Base-by-base conservation (phyloP, 208 protist species). In the Kentomonas sorsogonicus region DNA sequence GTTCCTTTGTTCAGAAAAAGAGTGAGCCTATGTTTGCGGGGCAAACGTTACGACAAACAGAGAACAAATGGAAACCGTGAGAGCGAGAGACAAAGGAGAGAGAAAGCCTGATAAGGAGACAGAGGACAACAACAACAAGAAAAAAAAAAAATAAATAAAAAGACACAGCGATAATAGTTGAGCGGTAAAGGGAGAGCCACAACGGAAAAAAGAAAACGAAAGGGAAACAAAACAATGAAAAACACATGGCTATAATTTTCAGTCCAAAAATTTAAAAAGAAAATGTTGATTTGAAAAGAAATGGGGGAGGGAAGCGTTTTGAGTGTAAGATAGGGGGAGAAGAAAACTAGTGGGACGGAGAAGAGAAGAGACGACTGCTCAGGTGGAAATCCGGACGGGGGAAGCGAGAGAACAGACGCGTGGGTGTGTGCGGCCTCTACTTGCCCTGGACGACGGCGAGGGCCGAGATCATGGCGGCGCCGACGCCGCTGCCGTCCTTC, bases 391-490 rank as follows among this genome's bases (percentile, higher is more conserved):
- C n/a, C n/a, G n/a, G n/a, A n/a, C n/a, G n/a, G n/a, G n/a, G n/a
- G n/a, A n/a, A n/a, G n/a, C n/a, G n/a, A n/a, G n/a, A n/a, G n/a
- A n/a, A n/a, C n/a, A n/a, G n/a, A n/a, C n/a, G n/a, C n/a, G n/a
- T n/a, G n/a, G n/a, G n/a, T n/a, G n/a, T n/a, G n/a, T n/a, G n/a
- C n/a, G n/a, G 9, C 31, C 38, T 38, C 53, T 70, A 67, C 62
- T 74, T 69, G 13, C 11, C 5, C 57, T 67, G 36, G 63, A 68
- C 66, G 25, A 63, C 73, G 38, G 60, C 79, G 53, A 93, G 72
- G 26, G 91, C 88, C 50, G 78, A 85, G 63, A 94, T 93, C 69
- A 94, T 83, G 22, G 85, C 82, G 15, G 91, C 91, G 51, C 91
- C 91, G 45, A 91, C 47, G 51, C 91, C 91, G 69, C 80, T 89